These are phyloP conservation scores for Pseudomassariella vexata DNA, from an alignment of 2,329 filamentous ascomycete genomes.

Conservation along the genomic window DNA sequence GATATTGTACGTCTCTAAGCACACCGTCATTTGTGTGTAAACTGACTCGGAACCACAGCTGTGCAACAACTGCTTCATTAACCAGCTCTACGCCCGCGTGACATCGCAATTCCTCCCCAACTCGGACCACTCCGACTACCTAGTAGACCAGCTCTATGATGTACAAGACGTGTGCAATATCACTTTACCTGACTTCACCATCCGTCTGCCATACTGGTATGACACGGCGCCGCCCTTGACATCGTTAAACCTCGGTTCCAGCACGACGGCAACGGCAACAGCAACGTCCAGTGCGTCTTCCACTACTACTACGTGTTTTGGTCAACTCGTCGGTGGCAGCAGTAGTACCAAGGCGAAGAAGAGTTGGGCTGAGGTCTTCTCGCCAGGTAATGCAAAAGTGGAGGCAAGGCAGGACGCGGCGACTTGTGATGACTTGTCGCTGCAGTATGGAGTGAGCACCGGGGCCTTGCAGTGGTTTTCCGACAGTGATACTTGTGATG, in stretches of 20 bases:
- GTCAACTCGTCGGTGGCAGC: neutral
- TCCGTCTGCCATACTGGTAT: neutral
- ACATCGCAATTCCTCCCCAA: slow-evolving; percentile 1
- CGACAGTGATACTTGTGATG: neutral
- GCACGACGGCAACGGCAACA: neutral
- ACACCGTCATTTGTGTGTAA: no score
- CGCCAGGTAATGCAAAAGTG: no score
- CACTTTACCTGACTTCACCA: neutral
- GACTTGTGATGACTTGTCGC: slow-evolving; percentile 3
- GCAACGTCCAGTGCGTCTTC: neutral
- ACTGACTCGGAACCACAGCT: neutral
- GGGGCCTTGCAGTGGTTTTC: neutral
- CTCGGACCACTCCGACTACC: slow-evolving; percentile 5
- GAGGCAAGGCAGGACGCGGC: no score
- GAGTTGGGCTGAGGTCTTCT: no score
- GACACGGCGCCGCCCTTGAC: slow-evolving; percentile 1
- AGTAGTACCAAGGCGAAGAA: no score
- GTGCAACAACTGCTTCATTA: slow-evolving; percentile 3
- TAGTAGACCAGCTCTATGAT: slow-evolving; percentile 3
- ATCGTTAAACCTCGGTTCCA: neutral
- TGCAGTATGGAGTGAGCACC: slow-evolving; percentile 1
- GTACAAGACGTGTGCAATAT: slow-evolving; percentile 3
- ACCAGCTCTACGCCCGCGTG: slow-evolving; percentile 2
- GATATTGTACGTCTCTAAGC: slow-evolving; percentile 2
- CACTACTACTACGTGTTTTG: neutral